phyloP scores from a whole-genome alignment of 192 early-diverging fungal species.

The Podila epicladia region DNA sequence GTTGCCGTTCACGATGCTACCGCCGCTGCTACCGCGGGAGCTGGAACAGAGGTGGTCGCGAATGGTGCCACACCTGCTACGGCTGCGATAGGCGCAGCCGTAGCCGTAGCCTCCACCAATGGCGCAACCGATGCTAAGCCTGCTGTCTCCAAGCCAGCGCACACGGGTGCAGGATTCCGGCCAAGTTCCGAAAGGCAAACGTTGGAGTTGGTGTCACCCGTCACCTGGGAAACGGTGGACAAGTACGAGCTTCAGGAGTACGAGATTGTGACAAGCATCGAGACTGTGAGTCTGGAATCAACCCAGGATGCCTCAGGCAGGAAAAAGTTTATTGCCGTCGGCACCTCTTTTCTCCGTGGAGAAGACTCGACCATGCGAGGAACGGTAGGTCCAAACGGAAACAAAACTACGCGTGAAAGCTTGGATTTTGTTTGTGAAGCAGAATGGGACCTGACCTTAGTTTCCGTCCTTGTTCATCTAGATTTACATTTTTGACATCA shows the following conservation, averaged over 20 bases:
- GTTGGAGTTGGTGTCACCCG: conserved; percentile 90
- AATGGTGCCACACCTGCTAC: not conserved
- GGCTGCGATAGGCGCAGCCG: not conserved
- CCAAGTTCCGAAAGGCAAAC: conserved; percentile 72
- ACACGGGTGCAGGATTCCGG: conserved; percentile 52
- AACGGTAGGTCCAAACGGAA: conserved; percentile 58
- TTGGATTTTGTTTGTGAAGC: not conserved
- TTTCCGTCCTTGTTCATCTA: conserved; percentile 20
- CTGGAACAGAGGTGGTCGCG: not conserved
- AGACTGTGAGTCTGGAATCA: conserved; percentile 83
- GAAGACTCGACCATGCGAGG: conserved; percentile 94
- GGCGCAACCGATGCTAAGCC: not conserved
- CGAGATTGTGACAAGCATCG: conserved; percentile 85
- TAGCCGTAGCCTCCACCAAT: not conserved
- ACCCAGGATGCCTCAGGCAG: conserved; percentile 86
- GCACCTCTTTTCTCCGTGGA: conserved; percentile 86
- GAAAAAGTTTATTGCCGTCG: conserved; percentile 88
- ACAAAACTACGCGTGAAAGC: not conserved
- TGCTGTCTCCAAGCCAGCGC: not conserved
- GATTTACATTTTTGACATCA: conserved; percentile 93
- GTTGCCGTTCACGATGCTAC: conserved; percentile 49
- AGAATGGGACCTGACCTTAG: not conserved
- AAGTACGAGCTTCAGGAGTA: conserved; percentile 76
- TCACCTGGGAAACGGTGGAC: conserved; percentile 96
- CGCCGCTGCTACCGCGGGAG: not conserved